Evolutionary conservation across 1,284 basidiomycete species (phyloP).

Genomic region (Ustilago cynodontis): DNA sequence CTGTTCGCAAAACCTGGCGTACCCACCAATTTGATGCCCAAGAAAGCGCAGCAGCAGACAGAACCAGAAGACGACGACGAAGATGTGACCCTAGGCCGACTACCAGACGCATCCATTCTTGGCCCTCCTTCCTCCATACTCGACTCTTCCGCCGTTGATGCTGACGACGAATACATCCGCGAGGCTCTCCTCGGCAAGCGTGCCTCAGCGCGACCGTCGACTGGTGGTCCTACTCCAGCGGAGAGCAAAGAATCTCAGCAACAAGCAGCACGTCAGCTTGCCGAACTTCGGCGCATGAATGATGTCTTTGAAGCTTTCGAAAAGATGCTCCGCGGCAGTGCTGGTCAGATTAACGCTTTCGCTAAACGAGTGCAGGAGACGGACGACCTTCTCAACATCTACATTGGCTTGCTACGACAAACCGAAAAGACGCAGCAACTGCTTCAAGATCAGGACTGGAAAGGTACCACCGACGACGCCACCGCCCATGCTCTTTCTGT

Average conservation of each 20-base stretch:
- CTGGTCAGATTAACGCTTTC: slow-evolving; percentile 64
- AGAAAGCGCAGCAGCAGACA: slow-evolving; percentile 18
- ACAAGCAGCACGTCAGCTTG: slow-evolving; percentile 54
- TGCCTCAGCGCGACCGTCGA: slow-evolving; percentile 30
- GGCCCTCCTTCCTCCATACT: slow-evolving; percentile 16
- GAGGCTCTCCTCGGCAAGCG: slow-evolving; percentile 47
- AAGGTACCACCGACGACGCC: slow-evolving; percentile 59
- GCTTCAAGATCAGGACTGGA: slow-evolving; percentile 61
- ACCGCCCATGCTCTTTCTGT: slow-evolving; percentile 44
- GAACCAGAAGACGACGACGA: slow-evolving; percentile 42
- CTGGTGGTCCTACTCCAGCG: slow-evolving; percentile 28
- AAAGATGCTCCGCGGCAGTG: slow-evolving; percentile 51
- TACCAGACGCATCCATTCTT: slow-evolving; percentile 23
- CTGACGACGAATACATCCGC: slow-evolving; percentile 55
- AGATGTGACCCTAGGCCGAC: slow-evolving; percentile 27
- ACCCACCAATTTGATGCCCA: slow-evolving; percentile 40
- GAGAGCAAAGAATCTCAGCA: slow-evolving; percentile 55
- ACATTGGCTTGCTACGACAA: slow-evolving; percentile 61
- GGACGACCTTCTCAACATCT: slow-evolving; percentile 61
- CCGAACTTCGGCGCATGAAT: slow-evolving; percentile 61
- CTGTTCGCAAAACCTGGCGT: slow-evolving; percentile 52
- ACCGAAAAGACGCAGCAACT: slow-evolving; percentile 61
- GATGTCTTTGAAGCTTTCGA: slow-evolving; percentile 65
- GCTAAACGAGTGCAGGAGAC: slow-evolving; percentile 56
- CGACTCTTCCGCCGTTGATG: slow-evolving; percentile 4